Base-by-base conservation (phyloP, 2,329 filamentous ascomycete species). In the Colletotrichum endophyticum region DNA sequence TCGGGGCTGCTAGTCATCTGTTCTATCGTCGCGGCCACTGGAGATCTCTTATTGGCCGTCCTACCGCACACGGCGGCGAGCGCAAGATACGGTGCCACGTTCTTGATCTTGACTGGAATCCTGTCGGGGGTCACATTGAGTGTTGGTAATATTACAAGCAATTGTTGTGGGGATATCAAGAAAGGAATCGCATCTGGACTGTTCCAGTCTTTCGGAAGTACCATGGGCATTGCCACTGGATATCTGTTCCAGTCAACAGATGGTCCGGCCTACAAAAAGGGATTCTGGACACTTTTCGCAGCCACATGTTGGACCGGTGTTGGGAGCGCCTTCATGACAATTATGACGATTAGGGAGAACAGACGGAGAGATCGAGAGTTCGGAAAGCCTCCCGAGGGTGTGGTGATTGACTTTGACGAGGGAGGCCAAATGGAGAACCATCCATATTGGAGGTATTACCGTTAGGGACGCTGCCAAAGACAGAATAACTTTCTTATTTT, bases 311-410 rank as follows among this genome's bases (percentile, higher is more conserved):
- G 73, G 73, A 75, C 73, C 22, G 63, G 39, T 11, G 9, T 63
- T 8, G 73, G 63, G 9, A 71, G 69, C n/a, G 73, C 73, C 5
- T 73, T 75, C 15, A 66, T 75, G 56, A 79, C 78, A 4, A 8
- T 79, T 13, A 63, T 78, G 28, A 77, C 70, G 4, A n/a, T 72
- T 9, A 69, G 28, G 16, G 75, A 80, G 22, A 80, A 80, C 57
- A 72, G 56, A 16, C 61, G 66, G 57, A 71, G 79, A 13, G 73
- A 83, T n/a, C 56, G 56, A n/a, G 39, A 73, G n/a, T 73, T 36
- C 12, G 73, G 73, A 28, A 75, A 57, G 3, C 70, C 73, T 1
- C 73, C 73, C 12, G 19, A 63, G 16, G 70, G 44, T 15, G n/a
- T 73, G 1, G 70, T 75, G 1, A 68, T 73, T 25, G 73, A 75